phyloP scores from a whole-genome alignment of 2,329 filamentous ascomycete genomes.

The Hymenoscyphus linearis region DNA sequence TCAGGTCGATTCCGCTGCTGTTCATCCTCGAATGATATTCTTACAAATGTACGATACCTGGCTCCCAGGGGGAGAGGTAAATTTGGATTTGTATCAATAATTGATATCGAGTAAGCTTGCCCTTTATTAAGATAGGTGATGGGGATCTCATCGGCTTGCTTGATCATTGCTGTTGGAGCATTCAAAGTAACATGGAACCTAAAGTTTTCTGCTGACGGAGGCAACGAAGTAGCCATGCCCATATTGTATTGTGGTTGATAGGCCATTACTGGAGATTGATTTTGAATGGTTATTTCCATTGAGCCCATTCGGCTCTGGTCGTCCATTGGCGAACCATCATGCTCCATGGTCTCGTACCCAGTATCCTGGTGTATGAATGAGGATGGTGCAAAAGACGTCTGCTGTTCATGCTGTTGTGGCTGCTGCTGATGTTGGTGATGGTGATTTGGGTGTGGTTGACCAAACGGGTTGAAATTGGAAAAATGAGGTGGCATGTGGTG shows the following conservation, averaged over 20 bases:
- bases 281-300: conserved; percentile 57
- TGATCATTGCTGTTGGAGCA: conserved; percentile 95
- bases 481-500: conserved; percentile 52
- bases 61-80: conserved; percentile 54
- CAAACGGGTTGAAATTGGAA: conserved; percentile 67
- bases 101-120: conserved; percentile 82
- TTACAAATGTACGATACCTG: conserved; percentile 82
- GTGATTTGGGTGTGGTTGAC: conserved; percentile 43
- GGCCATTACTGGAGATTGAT: conserved; percentile 53
- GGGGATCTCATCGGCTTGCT: conserved; percentile 81
- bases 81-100: conserved; percentile 69
- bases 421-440: conserved; percentile 34
- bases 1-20: conserved; percentile 80
- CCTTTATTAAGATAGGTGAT: conserved; percentile 98
- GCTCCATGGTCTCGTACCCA: conserved; percentile 73
- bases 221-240: conserved; percentile 42
- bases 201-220: conserved; percentile 63
- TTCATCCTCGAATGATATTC: conserved; percentile 96
- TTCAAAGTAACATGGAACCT: conserved; percentile 87
- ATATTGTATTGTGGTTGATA: conserved; percentile 49
- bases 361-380: conserved; percentile 77
- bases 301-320: conserved; percentile 49
- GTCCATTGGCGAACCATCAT: conserved; percentile 65
- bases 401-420: conserved; percentile 37
- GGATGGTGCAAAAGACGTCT: conserved; percentile 64